Conservation (phyloP, 768 basidiomycete species). For the Trametes cingulata region DNA sequence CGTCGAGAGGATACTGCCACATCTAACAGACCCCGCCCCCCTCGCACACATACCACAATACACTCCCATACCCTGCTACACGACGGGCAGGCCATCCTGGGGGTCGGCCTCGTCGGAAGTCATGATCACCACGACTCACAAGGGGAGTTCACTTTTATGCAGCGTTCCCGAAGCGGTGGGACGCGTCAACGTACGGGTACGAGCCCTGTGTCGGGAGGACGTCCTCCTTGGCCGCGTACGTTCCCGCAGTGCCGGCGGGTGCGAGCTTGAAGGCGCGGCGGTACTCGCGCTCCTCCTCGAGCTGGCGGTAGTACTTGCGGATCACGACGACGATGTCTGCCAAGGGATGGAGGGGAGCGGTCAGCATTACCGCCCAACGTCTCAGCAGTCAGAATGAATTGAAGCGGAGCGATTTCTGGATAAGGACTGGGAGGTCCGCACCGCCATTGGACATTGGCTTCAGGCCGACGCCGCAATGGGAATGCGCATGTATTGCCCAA, state of each 20-base stretch:
- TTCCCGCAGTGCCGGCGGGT: slow-evolving; percentile 20
- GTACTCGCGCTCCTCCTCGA: slow-evolving; percentile 30
- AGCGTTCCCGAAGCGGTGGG: slow-evolving; percentile 27
- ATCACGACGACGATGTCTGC: slow-evolving; percentile 31
- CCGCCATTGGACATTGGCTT: neutral
- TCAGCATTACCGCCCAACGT: slow-evolving; percentile 15
- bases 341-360: neutral
- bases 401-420: too few relatives aligned
- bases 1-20: too few relatives aligned
- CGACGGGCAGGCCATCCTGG: too few relatives aligned
- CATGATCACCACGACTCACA: too few relatives aligned
- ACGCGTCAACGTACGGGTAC: slow-evolving; percentile 31
- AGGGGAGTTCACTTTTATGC: slow-evolving; percentile 6
- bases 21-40: too few relatives aligned
- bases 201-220: slow-evolving; percentile 26
- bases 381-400: slow-evolving; percentile 1
- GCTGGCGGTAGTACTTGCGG: slow-evolving; percentile 32
- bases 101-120: too few relatives aligned
- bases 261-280: slow-evolving; percentile 23
- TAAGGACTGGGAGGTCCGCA: too few relatives aligned
- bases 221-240: slow-evolving; percentile 31
- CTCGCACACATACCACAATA: too few relatives aligned
- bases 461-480: neutral
- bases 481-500: neutral
- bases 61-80: too few relatives aligned